A percentile compares a stretch with the other conserved stretches of the same genome.
These are phyloP conservation scores for Hura crepitans DNA, from an alignment of 441 rosid genomes.

Conservation along the genomic window DNA sequence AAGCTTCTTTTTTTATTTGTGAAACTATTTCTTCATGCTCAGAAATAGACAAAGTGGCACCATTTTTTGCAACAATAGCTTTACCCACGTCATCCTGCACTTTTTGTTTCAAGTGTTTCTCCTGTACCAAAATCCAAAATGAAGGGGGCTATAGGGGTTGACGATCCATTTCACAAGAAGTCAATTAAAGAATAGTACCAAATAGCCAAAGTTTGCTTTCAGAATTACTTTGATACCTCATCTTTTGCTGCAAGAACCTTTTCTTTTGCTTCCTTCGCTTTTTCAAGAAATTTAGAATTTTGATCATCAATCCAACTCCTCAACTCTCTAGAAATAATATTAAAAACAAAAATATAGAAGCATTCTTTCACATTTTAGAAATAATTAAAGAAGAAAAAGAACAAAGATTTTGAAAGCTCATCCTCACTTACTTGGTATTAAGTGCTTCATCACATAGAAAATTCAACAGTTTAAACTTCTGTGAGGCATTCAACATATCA, in stretches of 20 bases:
- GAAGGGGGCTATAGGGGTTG: not conserved
- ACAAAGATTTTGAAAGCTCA: not conserved
- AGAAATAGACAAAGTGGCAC: conserved; percentile 46
- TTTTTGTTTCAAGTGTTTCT: conserved; percentile 53
- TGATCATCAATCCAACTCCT: conserved; percentile 60
- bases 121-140: conserved; percentile 33
- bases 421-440: conserved; percentile 55
- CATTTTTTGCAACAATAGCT: conserved; percentile 44
- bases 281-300: conserved; percentile 38
- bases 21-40: conserved; percentile 51
- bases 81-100: conserved; percentile 52
- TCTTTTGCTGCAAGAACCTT: conserved; percentile 48
- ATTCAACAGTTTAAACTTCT: conserved; percentile 66
- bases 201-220: conserved; percentile 3
- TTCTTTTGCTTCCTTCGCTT: conserved; percentile 49
- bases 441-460: conserved; percentile 80
- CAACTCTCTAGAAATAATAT: conserved; percentile 37
- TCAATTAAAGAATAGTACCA: conserved; percentile 12
- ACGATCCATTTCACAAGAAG: not conserved
- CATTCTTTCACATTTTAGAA: not conserved
- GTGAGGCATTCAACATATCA: conserved; percentile 37
- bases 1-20: conserved; percentile 49
- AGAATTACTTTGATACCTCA: conserved; percentile 38
- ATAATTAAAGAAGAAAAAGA: not conserved
- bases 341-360: not conserved